Base-by-base conservation (phyloP, 2,329 filamentous ascomycete genomes). In the Periconia macrospinosa region DNA sequence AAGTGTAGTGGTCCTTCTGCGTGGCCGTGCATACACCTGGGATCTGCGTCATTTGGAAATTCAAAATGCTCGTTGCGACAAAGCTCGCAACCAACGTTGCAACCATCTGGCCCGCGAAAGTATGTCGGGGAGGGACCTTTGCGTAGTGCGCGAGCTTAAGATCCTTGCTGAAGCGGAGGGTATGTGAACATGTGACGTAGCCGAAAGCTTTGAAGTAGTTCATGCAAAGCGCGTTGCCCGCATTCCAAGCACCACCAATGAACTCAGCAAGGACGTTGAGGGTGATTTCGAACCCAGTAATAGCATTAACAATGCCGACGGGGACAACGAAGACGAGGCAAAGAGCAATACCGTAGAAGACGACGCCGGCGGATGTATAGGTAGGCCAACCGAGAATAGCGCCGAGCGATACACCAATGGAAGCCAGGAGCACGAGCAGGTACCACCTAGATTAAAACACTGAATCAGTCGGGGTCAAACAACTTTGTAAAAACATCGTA, bases 171-270 rank as follows among this genome's bases (percentile, higher is more conserved):
- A 66, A 65, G 19, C 50, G 37, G 2, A 60, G 49, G 35, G 57
- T 65, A 43, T 61, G 57, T 35, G 51, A 60, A 14, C 58, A 49
- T 7, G 62, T 60, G 45, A 67, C 67, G 43, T 65, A 64, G 9
- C 65, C 63, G 42, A 64, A 61, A 2, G 60, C 66, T 57, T 65
- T 67, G 56, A 70, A 67, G 49, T 64, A 58, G 65, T 91, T 91
- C 81, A 90, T 86, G 45, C 86, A 86, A 55, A 90, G 78, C 1
- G 88, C 87, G 2, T 81, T 81, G 23, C 88, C 88, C 0, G 87
- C 87, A 47, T 88, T 82, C 79, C 90, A 87, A 71, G 90, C 90
- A 6, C 88, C 88, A 55, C 88, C 81, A 55, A 91, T 81, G 62
- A 71, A 68, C 44, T 67, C 63, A 9, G 61, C 61, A 40, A 70